Conservation (phyloP, 108 stramenopile species). For the Epipyxis sp. region DNA sequence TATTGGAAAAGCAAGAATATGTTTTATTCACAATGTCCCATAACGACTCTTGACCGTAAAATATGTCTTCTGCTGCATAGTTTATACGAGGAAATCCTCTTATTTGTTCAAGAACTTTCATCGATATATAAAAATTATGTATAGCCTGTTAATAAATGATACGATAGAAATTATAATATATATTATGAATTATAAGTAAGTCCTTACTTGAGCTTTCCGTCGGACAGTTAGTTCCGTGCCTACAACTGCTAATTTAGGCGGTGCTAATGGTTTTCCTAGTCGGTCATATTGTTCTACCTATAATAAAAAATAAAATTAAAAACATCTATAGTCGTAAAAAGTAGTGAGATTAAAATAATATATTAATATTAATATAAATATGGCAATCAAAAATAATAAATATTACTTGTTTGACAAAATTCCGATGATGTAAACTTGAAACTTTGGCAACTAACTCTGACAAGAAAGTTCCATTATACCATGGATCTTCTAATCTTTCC, state of each 20-base stretch:
- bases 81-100: neutral
- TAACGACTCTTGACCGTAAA: neutral
- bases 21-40: neutral
- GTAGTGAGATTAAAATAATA: neutral
- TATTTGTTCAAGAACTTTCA: neutral
- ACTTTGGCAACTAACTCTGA: neutral
- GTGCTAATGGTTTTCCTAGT: neutral
- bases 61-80: slow-evolving; percentile 1
- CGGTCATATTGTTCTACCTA: neutral
- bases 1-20: neutral
- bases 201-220: neutral
- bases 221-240: neutral
- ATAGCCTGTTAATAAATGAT: neutral
- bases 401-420: neutral
- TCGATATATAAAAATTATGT: neutral
- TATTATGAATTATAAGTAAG: neutral
- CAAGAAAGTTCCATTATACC: neutral
- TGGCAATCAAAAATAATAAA: neutral
- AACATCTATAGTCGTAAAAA: too few relatives aligned
- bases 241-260: neutral
- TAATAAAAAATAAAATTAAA: neutral
- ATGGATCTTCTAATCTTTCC: too few relatives aligned
- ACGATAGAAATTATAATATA: neutral
- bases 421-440: neutral
- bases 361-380: neutral